Conservation (phyloP, 2,329 filamentous ascomycete genomes). For the Bipolaris cookei region DNA sequence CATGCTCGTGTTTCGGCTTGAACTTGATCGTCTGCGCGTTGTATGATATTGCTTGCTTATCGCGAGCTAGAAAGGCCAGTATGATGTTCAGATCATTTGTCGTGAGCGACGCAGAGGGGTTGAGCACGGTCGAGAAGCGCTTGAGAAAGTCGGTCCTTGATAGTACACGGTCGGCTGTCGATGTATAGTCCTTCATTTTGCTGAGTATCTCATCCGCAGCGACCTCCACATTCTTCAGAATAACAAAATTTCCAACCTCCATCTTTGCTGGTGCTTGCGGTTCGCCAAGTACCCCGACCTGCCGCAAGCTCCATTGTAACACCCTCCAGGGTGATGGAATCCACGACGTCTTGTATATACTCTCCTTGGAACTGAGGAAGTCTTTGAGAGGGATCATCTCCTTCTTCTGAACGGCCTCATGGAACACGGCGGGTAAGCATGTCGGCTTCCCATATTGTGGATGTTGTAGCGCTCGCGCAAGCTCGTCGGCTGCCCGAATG, state of each 20-base stretch:
- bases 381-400: constrained; percentile 73
- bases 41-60: constrained; percentile 75
- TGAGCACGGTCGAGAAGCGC: constrained; percentile 41
- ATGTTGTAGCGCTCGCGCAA: constrained; percentile 74
- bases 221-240: constrained; percentile 68
- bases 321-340: constrained; percentile 72
- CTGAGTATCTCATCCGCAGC: constrained; percentile 53
- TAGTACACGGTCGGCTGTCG: constrained; percentile 44
- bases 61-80: constrained; percentile 58
- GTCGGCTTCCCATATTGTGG: constrained; percentile 81
- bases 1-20: constrained; percentile 52
- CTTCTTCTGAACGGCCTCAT: constrained; percentile 72
- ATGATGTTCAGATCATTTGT: constrained; percentile 76
- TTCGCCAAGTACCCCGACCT: constrained; percentile 64
- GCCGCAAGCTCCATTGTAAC: constrained; percentile 75
- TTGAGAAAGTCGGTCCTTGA: constrained; percentile 45
- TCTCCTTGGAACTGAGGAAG: constrained; percentile 70
- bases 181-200: constrained; percentile 44
- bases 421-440: constrained; percentile 77
- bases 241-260: constrained; percentile 67
- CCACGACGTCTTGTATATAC: constrained; percentile 75
- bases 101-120: constrained; percentile 37
- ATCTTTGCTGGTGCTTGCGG: constrained; percentile 61
- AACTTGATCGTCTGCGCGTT: constrained; percentile 83
- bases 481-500: constrained; percentile 63